Evolutionary conservation across 2,329 filamentous ascomycete genomes (phyloP).

Genomic region (Huntiella moniliformis): DNA sequence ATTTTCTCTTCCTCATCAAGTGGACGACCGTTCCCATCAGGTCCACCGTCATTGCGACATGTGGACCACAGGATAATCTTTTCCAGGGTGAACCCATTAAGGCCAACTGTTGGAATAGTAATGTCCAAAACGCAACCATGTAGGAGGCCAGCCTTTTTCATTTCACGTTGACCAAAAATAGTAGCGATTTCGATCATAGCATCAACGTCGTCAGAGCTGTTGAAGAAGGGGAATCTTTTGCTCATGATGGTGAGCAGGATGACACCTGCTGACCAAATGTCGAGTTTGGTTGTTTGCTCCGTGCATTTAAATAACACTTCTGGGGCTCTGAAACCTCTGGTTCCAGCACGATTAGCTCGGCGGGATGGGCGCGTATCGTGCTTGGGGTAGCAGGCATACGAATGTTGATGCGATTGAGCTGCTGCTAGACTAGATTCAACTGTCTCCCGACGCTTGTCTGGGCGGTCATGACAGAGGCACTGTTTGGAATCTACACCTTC

Average conservation of each 20-base stretch:
- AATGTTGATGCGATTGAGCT: constrained; percentile 28
- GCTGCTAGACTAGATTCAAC: constrained; percentile 38
- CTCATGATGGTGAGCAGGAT: constrained; percentile 89
- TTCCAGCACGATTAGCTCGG: constrained; percentile 85
- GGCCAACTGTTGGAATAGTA: constrained; percentile 75
- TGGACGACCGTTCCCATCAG: constrained; percentile 28
- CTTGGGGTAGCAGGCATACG: constrained; percentile 51
- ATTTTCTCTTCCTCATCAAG: constrained; percentile 50
- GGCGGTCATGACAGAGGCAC: constrained; percentile 59
- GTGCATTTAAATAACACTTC: constrained; percentile 97
- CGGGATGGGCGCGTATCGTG: constrained; percentile 74
- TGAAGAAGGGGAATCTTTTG: constrained; percentile 92
- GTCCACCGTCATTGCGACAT: constrained; percentile 46
- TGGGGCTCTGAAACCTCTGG: constrained; percentile 84
- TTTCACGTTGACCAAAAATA: constrained; percentile 71
- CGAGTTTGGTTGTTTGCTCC: constrained; percentile 79
- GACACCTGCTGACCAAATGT: constrained; percentile 95
- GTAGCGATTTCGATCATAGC: constrained; percentile 94
- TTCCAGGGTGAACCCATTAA: constrained; percentile 69
- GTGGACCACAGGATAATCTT: constrained; percentile 95
- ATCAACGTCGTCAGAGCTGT: constrained; percentile 93
- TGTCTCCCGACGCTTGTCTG: constrained; percentile 40
- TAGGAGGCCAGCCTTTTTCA: constrained; percentile 64
- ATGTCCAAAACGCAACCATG: constrained; percentile 89
- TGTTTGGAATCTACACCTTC: constrained; percentile 59